A percentile compares a stretch with the other conserved stretches of the same genome.
phyloP scores from a whole-genome alignment of 1,284 basidiomycete species.

The Ceratobasidium sp. region DNA sequence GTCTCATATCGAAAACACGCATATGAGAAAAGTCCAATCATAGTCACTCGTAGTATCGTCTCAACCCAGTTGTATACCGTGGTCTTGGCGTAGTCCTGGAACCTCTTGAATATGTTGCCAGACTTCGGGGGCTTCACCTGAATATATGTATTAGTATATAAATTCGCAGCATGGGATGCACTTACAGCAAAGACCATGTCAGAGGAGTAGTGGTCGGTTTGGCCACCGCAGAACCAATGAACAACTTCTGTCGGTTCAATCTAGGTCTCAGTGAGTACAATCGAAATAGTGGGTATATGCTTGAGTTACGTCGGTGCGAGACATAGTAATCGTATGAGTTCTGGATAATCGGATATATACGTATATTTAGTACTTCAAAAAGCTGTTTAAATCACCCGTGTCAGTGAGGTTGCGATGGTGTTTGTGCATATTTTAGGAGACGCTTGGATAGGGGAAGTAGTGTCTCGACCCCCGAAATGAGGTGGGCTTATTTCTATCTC shows the following conservation, averaged over 20 bases:
- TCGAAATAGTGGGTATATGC: not conserved
- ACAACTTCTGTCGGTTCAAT: not conserved
- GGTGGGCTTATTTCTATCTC: no score
- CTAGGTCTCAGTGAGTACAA: not conserved
- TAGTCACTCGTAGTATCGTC: not conserved
- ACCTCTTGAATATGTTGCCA: conserved; percentile 40
- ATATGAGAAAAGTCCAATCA: conserved; percentile 12
- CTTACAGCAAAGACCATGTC: conserved; percentile 46
- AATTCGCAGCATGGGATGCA: no score
- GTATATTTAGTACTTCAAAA: no score
- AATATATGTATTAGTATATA: not conserved
- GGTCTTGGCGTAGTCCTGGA: conserved; percentile 16
- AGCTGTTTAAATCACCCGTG: no score
- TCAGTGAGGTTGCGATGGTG: no score
- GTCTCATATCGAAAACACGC: no score
- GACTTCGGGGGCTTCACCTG: conserved; percentile 31
- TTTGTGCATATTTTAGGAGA: no score
- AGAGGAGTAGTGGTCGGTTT: conserved; percentile 37
- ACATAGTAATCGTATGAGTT: no score
- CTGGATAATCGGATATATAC: no score
- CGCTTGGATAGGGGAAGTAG: no score
- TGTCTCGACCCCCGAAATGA: no score
- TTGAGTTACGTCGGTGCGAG: conserved; percentile 4
- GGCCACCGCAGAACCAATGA: conserved; percentile 44
- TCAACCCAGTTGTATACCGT: not conserved